Percentiles rank a stretch among this genome's conserved stretches.
These are phyloP conservation scores for Beauveria sp. DNA, from an alignment of 2,329 filamentous ascomycete genomes.

Conservation along the genomic window DNA sequence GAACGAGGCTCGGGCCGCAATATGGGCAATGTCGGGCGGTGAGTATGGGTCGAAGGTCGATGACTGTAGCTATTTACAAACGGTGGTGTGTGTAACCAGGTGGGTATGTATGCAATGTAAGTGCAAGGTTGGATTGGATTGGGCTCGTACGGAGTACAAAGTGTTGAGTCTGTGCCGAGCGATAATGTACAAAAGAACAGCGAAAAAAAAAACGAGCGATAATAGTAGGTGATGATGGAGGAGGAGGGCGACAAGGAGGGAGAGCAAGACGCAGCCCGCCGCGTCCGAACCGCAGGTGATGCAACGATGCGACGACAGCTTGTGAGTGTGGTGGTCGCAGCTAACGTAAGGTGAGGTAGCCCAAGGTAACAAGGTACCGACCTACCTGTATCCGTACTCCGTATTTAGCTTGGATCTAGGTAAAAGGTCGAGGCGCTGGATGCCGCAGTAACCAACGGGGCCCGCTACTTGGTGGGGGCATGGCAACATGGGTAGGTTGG, in stretches of 20 bases:
- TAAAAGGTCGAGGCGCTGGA: conserved; percentile 8
- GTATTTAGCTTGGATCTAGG: not conserved
- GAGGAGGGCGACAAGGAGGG: not conserved
- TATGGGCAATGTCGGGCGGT: not conserved
- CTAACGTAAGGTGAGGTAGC: no score
- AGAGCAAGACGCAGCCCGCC: not conserved
- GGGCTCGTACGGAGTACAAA: not conserved
- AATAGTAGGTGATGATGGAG: not conserved
- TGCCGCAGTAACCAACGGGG: conserved; percentile 14
- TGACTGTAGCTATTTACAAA: conserved; percentile 7
- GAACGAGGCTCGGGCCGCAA: conserved; percentile 2
- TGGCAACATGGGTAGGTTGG: conserved; percentile 3
- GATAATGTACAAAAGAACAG: not conserved
- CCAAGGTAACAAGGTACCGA: not conserved
- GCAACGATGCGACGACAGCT: conserved; percentile 6
- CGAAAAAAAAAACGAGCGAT: not conserved
- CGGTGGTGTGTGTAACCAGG: not conserved
- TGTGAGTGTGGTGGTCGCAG: not conserved
- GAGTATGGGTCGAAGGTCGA: not conserved
- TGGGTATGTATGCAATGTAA: conserved; percentile 3
- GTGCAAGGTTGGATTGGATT: conserved; percentile 2
- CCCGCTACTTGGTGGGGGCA: not conserved
- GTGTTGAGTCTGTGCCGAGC: not conserved
- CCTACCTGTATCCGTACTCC: not conserved
- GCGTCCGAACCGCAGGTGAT: not conserved